Conservation (phyloP, 2,329 filamentous ascomycete species). For the Aaosphaeria arxii region DNA sequence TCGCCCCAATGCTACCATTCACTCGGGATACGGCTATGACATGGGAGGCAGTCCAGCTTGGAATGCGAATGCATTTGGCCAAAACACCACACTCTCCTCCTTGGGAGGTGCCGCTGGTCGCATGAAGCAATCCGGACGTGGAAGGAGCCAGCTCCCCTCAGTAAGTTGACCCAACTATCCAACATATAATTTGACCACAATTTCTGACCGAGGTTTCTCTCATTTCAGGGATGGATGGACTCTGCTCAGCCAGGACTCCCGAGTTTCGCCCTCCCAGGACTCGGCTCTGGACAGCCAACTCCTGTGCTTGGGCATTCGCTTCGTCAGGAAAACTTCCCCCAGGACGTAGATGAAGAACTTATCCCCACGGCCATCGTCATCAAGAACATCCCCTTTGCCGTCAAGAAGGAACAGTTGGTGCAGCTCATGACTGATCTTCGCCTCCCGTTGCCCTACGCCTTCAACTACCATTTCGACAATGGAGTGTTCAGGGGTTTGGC, state of each 20-base stretch:
- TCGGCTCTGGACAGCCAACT: slow-evolving; percentile 33
- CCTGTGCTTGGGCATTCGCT: slow-evolving; percentile 30
- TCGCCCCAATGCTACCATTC: slow-evolving; percentile 56
- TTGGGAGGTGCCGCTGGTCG: slow-evolving; percentile 49
- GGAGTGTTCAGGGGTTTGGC: slow-evolving; percentile 94
- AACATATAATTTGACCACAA: not conserved
- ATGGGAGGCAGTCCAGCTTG: slow-evolving; percentile 64
- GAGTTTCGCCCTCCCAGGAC: slow-evolving; percentile 38
- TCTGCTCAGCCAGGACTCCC: slow-evolving; percentile 45
- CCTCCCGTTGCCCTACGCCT: slow-evolving; percentile 91
- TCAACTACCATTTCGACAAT: slow-evolving; percentile 99
- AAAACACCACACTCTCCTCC: slow-evolving; percentile 62
- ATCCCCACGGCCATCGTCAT: slow-evolving; percentile 98
- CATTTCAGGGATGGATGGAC: slow-evolving; percentile 60
- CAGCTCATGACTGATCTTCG: slow-evolving; percentile 92
- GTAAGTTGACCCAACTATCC: slow-evolving; percentile 52
- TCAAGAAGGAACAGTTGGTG: slow-evolving; percentile 93
- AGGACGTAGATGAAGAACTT: slow-evolving; percentile 73
- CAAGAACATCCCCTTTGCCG: slow-evolving; percentile 98
- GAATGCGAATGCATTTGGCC: slow-evolving; percentile 72
- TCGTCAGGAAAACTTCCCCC: slow-evolving; percentile 45
- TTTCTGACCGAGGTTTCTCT: not conserved
- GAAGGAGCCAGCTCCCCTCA: slow-evolving; percentile 64
- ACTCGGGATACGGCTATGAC: slow-evolving; percentile 60
- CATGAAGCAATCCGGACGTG: slow-evolving; percentile 55